Conservation (phyloP, 2,329 filamentous ascomycete genomes). For the Arthrobotrys conoides region DNA sequence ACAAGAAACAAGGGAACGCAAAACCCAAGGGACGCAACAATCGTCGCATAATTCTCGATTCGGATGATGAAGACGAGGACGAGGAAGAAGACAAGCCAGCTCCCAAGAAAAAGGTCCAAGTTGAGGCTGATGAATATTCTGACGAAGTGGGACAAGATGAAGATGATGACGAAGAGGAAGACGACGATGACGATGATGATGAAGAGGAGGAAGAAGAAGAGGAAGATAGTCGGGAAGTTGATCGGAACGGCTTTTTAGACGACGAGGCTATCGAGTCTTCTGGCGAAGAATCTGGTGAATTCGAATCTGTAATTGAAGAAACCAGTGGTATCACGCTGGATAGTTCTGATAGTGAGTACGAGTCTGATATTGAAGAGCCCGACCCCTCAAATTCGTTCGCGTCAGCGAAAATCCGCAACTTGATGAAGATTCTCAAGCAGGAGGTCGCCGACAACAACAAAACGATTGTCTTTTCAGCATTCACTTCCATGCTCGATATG, state of each 20-base stretch:
- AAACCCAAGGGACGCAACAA: conserved; percentile 66
- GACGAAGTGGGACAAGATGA: conserved; percentile 63
- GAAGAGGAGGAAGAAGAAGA: conserved; percentile 62
- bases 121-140: conserved; percentile 66
- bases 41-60: conserved; percentile 69
- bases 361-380: conserved; percentile 65
- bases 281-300: conserved; percentile 56
- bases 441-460: conserved; percentile 84
- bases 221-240: conserved; percentile 26
- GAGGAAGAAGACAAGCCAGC: conserved; percentile 64
- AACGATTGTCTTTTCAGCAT: conserved; percentile 98
- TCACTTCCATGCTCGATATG: conserved; percentile 97
- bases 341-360: conserved; percentile 62
- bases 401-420: conserved; percentile 92
- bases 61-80: conserved; percentile 70
- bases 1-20: conserved; percentile 64
- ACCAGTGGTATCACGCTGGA: conserved; percentile 45
- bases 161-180: conserved; percentile 65
- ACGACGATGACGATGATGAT: conserved; percentile 66
- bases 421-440: conserved; percentile 82
- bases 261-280: conserved; percentile 62
- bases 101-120: conserved; percentile 64
- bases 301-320: conserved; percentile 33
- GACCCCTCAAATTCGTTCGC: conserved; percentile 71
- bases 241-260: conserved; percentile 53